Conservation (phyloP, 495 filamentous ascomycete genomes). For the Aspergillus steynii region DNA sequence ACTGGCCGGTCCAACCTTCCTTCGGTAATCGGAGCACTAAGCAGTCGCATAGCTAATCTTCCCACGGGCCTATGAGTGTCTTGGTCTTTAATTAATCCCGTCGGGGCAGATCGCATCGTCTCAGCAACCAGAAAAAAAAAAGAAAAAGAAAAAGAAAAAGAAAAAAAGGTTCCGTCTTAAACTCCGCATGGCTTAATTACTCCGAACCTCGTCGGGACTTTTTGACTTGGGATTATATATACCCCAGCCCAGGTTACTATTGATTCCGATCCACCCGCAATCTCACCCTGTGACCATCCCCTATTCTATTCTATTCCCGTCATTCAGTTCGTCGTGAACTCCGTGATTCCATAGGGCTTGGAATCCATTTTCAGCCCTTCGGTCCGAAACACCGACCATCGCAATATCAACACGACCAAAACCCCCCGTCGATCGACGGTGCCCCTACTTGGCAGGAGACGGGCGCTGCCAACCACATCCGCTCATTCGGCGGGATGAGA, state of each 20-base stretch:
- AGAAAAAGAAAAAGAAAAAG: neutral
- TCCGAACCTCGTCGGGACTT: neutral
- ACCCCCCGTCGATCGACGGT: neutral
- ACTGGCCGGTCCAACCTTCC: too few relatives aligned
- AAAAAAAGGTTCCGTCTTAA: neutral
- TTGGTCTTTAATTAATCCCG: constrained; percentile 5
- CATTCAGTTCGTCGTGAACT: too few relatives aligned
- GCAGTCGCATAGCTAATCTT: neutral
- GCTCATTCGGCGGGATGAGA: too few relatives aligned
- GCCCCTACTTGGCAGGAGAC: neutral
- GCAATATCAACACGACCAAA: neutral
- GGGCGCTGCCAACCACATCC: too few relatives aligned
- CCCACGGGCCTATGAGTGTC: constrained; percentile 1
- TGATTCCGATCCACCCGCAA: too few relatives aligned
- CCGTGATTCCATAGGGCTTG: neutral
- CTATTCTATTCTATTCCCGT: too few relatives aligned
- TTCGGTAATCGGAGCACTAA: neutral
- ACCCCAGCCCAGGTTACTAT: too few relatives aligned
- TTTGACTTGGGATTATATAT: too few relatives aligned
- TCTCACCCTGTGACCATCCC: too few relatives aligned
- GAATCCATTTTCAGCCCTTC: neutral
- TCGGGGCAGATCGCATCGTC: neutral
- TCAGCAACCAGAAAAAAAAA: neutral
- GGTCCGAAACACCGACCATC: neutral
- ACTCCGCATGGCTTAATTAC: neutral